phyloP scores from a whole-genome alignment of 129 eudicot species.

The Escallonia herrerae region DNA sequence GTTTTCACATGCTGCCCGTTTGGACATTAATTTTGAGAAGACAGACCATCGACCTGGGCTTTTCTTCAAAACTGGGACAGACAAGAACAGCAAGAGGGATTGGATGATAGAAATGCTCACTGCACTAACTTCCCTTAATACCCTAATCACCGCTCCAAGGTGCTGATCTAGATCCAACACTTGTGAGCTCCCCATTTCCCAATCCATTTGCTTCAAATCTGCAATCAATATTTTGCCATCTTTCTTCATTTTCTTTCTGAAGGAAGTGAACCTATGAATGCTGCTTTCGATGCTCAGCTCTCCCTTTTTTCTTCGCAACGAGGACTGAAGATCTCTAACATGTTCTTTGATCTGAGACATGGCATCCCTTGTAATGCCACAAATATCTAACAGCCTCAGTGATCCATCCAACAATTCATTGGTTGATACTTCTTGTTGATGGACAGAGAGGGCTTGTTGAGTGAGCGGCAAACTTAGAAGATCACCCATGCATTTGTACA shows the following conservation, averaged over 20 bases:
- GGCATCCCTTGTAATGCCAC: slow-evolving; percentile 35
- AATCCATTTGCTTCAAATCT: slow-evolving; percentile 23
- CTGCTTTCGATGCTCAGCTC: slow-evolving; percentile 13
- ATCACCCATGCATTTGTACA: slow-evolving; percentile 38
- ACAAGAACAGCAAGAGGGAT: slow-evolving; percentile 26
- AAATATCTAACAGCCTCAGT: slow-evolving; percentile 34
- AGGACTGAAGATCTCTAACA: slow-evolving; percentile 32
- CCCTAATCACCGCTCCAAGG: slow-evolving; percentile 21
- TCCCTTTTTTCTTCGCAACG: slow-evolving; percentile 31
- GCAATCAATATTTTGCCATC: slow-evolving; percentile 21
- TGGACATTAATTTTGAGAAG: slow-evolving; percentile 31
- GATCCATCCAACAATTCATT: slow-evolving; percentile 38
- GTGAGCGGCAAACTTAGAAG: slow-evolving; percentile 1
- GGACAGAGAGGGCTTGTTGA: slow-evolving; percentile 33
- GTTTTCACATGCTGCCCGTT: slow-evolving; percentile 2
- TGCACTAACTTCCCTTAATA: slow-evolving; percentile 29
- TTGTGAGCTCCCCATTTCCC: neutral
- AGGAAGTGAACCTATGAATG: slow-evolving; percentile 12
- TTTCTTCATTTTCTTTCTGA: slow-evolving; percentile 39
- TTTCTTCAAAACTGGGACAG: slow-evolving; percentile 21
- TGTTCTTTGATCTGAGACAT: slow-evolving; percentile 33
- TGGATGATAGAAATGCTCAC: slow-evolving; percentile 24
- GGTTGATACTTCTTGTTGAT: slow-evolving; percentile 26
- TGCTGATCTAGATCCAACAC: slow-evolving; percentile 24
- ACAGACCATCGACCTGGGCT: slow-evolving; percentile 30